Conservation (phyloP, 2,329 filamentous ascomycete species). For the Trichophyton schoenleinii region DNA sequence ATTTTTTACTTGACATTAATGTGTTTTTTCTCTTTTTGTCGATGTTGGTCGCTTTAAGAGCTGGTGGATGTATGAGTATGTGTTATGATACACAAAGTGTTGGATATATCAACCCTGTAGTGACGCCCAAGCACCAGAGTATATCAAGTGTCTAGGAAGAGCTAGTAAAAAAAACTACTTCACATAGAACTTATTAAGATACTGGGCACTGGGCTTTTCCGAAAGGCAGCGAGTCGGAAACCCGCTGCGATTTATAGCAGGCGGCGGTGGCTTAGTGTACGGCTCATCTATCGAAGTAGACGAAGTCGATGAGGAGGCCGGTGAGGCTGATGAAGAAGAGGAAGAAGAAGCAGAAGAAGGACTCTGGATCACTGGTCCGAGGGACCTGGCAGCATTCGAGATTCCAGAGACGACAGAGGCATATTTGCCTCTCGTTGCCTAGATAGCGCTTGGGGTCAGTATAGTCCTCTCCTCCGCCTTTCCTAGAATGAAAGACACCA, state of each 20-base stretch:
- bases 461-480: too few species aligned
- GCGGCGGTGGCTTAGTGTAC: neutral
- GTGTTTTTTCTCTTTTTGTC: too few species aligned
- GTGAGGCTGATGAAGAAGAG: neutral
- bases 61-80: too few species aligned
- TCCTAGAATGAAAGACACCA: neutral
- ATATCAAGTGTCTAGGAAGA: neutral
- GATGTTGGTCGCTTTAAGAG: too few species aligned
- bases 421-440: neutral
- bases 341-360: neutral
- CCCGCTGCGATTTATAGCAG: neutral
- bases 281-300: neutral
- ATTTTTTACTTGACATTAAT: too few species aligned
- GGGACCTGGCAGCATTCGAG: neutral
- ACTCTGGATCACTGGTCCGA: neutral
- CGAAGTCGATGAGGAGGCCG: neutral
- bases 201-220: neutral
- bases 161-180: neutral
- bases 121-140: too few species aligned
- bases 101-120: too few species aligned
- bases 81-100: too few species aligned
- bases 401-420: slow-evolving; percentile 1
- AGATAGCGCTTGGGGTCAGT: neutral
- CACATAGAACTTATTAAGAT: slow-evolving; percentile 1
- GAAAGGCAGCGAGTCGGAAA: neutral